Conservation (phyloP, 371 early-diverging fungal species). For the Umbelopsis sp. region DNA sequence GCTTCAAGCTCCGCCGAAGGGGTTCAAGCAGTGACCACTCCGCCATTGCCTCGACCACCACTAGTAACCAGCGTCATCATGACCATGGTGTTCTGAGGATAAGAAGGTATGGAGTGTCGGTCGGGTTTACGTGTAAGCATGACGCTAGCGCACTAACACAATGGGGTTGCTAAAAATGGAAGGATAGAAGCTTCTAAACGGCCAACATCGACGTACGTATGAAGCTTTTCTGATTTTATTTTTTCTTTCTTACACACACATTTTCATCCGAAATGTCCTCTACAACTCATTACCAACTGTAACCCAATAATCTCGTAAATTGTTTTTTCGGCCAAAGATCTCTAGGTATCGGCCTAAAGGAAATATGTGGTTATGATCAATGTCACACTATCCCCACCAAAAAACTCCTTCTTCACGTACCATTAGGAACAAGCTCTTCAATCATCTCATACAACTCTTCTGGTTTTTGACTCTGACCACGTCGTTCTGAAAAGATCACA, state of each 20-base stretch:
- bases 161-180: too few relatives aligned
- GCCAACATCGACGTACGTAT: too few relatives aligned
- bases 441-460: constrained; percentile 92
- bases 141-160: too few relatives aligned
- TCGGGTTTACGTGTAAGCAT: too few relatives aligned
- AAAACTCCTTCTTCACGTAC: constrained; percentile 32
- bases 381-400: too few relatives aligned
- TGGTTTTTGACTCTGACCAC: constrained; percentile 95
- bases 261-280: neutral
- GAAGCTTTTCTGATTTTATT: neutral
- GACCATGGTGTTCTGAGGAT: too few relatives aligned
- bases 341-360: constrained; percentile 78
- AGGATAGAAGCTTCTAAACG: too few relatives aligned
- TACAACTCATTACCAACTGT: constrained; percentile 93
- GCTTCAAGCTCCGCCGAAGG: too few relatives aligned
- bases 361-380: neutral
- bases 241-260: neutral
- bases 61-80: too few relatives aligned
- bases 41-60: too few relatives aligned
- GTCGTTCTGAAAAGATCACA: constrained; percentile 89
- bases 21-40: too few relatives aligned
- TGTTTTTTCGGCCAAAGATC: constrained; percentile 95
- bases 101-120: too few relatives aligned
- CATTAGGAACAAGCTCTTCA: constrained; percentile 88
- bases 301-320: constrained; percentile 93